Conservation (phyloP, 2,329 filamentous ascomycete species). For the Penicillium polonicum region DNA sequence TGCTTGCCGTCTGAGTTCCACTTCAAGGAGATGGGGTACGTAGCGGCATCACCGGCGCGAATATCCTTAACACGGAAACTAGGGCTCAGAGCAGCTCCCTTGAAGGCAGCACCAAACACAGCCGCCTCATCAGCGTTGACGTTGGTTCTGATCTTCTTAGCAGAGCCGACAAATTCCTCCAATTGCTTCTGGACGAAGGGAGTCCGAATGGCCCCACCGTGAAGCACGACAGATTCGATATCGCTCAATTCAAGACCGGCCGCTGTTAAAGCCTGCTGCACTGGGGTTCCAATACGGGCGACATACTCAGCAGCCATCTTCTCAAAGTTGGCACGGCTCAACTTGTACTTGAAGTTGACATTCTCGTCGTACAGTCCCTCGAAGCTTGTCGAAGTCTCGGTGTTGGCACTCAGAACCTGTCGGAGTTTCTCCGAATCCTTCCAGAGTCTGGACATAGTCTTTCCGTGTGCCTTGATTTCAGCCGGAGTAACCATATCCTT, state of each 20-base stretch:
- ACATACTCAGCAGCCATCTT: slow-evolving; percentile 67
- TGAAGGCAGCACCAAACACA: slow-evolving; percentile 93
- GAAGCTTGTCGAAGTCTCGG: slow-evolving; percentile 74
- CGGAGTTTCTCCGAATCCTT: slow-evolving; percentile 87
- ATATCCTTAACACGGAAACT: slow-evolving; percentile 99
- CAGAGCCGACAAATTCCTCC: slow-evolving; percentile 68
- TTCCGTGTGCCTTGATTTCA: slow-evolving; percentile 67
- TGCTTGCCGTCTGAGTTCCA: slow-evolving; percentile 71
- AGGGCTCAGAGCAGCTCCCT: slow-evolving; percentile 85
- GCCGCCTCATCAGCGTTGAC: slow-evolving; percentile 97
- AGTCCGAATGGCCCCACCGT: slow-evolving; percentile 85
- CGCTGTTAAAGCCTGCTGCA: slow-evolving; percentile 71
- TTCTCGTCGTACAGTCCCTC: slow-evolving; percentile 85
- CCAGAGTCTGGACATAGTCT: slow-evolving; percentile 83
- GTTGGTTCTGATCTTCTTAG: slow-evolving; percentile 82
- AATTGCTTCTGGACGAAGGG: slow-evolving; percentile 92
- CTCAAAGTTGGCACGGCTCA: slow-evolving; percentile 78
- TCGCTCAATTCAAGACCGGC: slow-evolving; percentile 72
- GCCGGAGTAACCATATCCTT: slow-evolving; percentile 40
- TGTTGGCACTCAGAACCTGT: slow-evolving; percentile 91
- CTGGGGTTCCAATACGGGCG: slow-evolving; percentile 65
- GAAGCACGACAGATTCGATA: slow-evolving; percentile 86
- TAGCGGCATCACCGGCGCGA: slow-evolving; percentile 70
- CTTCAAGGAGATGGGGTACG: slow-evolving; percentile 72
- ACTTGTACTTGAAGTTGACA: slow-evolving; percentile 88